Percentiles rank a stretch among this genome's conserved stretches.
phyloP scores from a whole-genome alignment of 352 stramenopile genomes.

The Globisporangium perplexum region DNA sequence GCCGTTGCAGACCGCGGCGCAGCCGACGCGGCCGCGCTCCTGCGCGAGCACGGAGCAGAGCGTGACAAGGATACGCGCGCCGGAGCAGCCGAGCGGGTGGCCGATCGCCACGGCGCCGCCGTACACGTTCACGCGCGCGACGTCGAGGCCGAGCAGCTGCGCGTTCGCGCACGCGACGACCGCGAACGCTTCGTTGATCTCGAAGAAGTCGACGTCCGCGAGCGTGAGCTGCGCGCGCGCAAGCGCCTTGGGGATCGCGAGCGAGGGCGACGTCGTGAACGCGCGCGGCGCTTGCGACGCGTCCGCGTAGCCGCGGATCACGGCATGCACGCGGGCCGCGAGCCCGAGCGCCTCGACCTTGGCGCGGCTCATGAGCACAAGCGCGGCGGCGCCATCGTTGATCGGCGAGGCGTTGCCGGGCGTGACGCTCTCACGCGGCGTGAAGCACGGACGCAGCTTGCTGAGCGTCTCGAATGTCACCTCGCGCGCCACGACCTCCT shows the following conservation, averaged over 20 bases:
- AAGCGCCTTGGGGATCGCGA: conserved; percentile 89
- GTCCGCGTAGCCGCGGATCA: conserved; percentile 65
- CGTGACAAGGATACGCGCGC: conserved; percentile 89
- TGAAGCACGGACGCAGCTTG: conserved; percentile 89
- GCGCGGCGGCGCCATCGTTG: conserved; percentile 93
- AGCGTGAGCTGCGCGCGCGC: conserved; percentile 67
- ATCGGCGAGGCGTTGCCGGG: conserved; percentile 93
- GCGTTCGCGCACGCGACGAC: conserved; percentile 94
- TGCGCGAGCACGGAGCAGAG: conserved; percentile 91
- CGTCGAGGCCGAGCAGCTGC: conserved; percentile 86
- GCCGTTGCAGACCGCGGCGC: conserved; percentile 96
- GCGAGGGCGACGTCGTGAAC: conserved; percentile 92
- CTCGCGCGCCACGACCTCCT: conserved; percentile 76
- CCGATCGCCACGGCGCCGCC: conserved; percentile 75
- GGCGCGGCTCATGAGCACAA: conserved; percentile 91
- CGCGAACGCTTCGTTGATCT: conserved; percentile 98
- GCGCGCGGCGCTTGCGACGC: conserved; percentile 77
- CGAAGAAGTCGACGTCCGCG: conserved; percentile 92
- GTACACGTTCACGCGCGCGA: conserved; percentile 91
- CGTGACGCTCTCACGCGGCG: conserved; percentile 83
- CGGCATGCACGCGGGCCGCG: conserved; percentile 40
- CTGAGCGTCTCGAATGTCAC: conserved; percentile 86
- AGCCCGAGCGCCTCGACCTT: conserved; percentile 64
- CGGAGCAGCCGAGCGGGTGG: conserved; percentile 64
- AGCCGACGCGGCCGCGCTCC: conserved; percentile 87